A percentile compares a stretch with the other conserved stretches of the same genome.
phyloP scores from a whole-genome alignment of 331 rosid species.

The Prunus yedoensis region DNA sequence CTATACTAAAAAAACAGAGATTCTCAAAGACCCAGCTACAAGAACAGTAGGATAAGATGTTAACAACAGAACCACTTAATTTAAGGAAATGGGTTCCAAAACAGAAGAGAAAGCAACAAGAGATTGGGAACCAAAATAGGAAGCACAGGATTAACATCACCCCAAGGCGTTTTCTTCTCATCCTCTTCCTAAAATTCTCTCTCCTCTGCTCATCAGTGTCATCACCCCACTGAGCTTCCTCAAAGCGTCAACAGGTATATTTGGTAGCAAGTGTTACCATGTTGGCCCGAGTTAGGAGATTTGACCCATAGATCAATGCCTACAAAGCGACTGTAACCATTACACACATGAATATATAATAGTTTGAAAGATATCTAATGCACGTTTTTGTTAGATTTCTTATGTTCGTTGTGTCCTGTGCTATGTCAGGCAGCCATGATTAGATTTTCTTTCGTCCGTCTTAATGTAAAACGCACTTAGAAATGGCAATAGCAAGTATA shows the following conservation, averaged over 20 bases:
- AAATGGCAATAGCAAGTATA: too few relatives aligned
- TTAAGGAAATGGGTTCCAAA: slow-evolving; percentile 58
- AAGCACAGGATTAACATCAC: slow-evolving; percentile 44
- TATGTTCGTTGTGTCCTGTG: not conserved
- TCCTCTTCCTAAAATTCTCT: slow-evolving; percentile 53
- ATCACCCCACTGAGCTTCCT: slow-evolving; percentile 57
- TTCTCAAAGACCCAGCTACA: too few relatives aligned
- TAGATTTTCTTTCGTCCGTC: too few relatives aligned
- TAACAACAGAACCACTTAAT: not conserved
- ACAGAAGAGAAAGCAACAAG: slow-evolving; percentile 44
- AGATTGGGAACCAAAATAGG: slow-evolving; percentile 61
- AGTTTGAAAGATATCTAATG: too few relatives aligned
- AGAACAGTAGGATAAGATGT: not conserved
- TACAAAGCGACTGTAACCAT: too few relatives aligned
- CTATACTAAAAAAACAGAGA: too few relatives aligned
- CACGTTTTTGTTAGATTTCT: too few relatives aligned
- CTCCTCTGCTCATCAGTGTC: slow-evolving; percentile 31
- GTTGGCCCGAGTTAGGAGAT: slow-evolving; percentile 32
- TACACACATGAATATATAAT: too few relatives aligned
- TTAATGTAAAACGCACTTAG: not conserved
- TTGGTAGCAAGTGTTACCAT: too few relatives aligned
- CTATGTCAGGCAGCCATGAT: not conserved
- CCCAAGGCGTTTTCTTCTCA: slow-evolving; percentile 41
- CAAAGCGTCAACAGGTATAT: not conserved
- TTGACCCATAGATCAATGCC: not conserved